Base-by-base conservation (phyloP, 805 yeast genomes). In the Candida qinlingensis region DNA sequence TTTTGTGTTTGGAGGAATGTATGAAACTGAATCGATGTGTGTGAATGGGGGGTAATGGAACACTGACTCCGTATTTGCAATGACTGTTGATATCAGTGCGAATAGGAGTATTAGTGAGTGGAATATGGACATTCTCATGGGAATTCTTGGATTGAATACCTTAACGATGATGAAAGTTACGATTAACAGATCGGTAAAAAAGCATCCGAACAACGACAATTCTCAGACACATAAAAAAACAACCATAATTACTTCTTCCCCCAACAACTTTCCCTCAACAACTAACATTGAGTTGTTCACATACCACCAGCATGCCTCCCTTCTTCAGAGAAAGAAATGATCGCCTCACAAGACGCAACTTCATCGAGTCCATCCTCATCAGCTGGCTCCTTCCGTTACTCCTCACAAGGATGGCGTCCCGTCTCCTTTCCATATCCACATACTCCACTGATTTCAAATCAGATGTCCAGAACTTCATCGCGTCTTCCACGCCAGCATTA, bases 41-140 rank as follows among this genome's bases (percentile, higher is more conserved):
- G 29, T n/a, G 35, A 39, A 39, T 10, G 13, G 39, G 8, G 41
- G 43, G 9, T 29, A 9, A 27, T 11, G 46, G 52, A 4, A 56
- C 37, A 13, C 6, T 8, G 40, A 51, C 12, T 58, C 61, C 1
- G 61, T 56, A 36, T 58, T 57, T 3, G 57, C 61, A 9, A 35
- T 7, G 3, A 31, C 46, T 2, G 12, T 4, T 10, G 44, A 6
- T 11, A 39, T 19, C 12, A 48, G 26, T 25, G 36, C n/a, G 6
- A 43, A 27, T 19, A 19, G 19, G 19, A 19, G 19, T 19, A 19
- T 19, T 19, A 19, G 19, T 19, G 19, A 19, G 19, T 19, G 19
- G 19, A 19, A 19, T 19, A 19, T 19, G 19, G 19, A 19, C 19
- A 19, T 19, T 19, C 2, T 19, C 19, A 19, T 19, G 19, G 19